Base-by-base conservation (phyloP, 2,329 filamentous ascomycete species). In the Eutypella sp. region DNA sequence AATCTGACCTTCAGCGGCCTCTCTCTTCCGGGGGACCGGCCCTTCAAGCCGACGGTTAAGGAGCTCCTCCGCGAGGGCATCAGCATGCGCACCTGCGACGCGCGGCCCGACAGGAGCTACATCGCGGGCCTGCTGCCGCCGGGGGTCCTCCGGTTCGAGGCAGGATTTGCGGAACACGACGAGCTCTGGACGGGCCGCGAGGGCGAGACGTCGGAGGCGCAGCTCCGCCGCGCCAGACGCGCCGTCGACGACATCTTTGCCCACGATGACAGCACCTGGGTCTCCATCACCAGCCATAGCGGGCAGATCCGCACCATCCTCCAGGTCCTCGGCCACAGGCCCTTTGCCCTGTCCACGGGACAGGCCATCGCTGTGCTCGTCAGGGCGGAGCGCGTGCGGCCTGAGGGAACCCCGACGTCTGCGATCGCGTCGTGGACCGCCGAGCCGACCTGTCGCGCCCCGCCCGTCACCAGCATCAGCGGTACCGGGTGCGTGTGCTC, bases 361-460 rank as follows among this genome's bases (percentile, higher is more conserved):
- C 76, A 81, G 47, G 76, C 84, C 7, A 83, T 88, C 23, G 83
- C 84, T 0, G 81, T 85, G 2, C 70, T 88, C 1, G 76, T 88
- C 27, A 80, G 77, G 63, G 81, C 77, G 1, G 71, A 78, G 53
- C 74, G 68, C 37, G 47, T 68, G 1, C 40, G 48, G 5, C 47
- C 46, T 16, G 41, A 24, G 4, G 50, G 57, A n/a, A 50, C 59
- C 7, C 56, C 52, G 47, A 62, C 57, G 3, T 58, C 60, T n/a
- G 64, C 61, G n/a, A 61, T 64, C 19, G 51, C 52, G 5, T 60
- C 64, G 4, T 73, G 67, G 58, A 63, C 64, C 23, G 50, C 64
- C 1, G 65, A 72, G 33, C 61, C 68, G 2, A 75, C 71, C 3
- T 78, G 74, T 53, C 59, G 58, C 1, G 58, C 66, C 3, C 70